These are phyloP conservation scores for Rostrohypoxylon terebratum DNA, from an alignment of 495 filamentous ascomycete genomes.

Conservation along the genomic window DNA sequence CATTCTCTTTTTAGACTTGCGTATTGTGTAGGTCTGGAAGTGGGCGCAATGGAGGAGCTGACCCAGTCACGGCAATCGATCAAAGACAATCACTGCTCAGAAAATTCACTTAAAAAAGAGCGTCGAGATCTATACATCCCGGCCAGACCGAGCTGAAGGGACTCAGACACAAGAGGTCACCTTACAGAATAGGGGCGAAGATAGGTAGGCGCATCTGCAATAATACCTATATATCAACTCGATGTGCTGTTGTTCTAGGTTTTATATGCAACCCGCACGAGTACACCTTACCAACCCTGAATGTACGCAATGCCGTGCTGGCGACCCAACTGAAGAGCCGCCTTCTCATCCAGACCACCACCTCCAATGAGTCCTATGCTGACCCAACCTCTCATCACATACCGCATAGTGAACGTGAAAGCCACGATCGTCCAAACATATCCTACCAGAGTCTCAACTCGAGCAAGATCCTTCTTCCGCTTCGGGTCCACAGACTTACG, in stretches of 20 bases:
- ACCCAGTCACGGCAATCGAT: no score
- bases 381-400: constrained; percentile 17
- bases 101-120: no score
- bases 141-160: no score
- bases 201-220: no score
- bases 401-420: constrained; percentile 19
- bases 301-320: constrained; percentile 16
- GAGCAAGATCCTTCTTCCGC: constrained; percentile 7
- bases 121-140: no score
- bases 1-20: no score
- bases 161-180: not conserved
- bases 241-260: no score
- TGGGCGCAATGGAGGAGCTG: no score
- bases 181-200: no score
- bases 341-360: constrained; percentile 11
- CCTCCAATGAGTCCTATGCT: constrained; percentile 12
- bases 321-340: constrained; percentile 9
- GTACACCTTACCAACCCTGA: not conserved
- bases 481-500: constrained; percentile 16
- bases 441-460: constrained; percentile 16
- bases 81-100: no score
- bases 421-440: constrained; percentile 30
- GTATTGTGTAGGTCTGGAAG: no score
- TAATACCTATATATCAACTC: no score
- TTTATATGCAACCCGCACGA: not conserved